Evolutionary conservation across 768 basidiomycete genomes (phyloP).

Genomic region (Lentinula sp.): DNA sequence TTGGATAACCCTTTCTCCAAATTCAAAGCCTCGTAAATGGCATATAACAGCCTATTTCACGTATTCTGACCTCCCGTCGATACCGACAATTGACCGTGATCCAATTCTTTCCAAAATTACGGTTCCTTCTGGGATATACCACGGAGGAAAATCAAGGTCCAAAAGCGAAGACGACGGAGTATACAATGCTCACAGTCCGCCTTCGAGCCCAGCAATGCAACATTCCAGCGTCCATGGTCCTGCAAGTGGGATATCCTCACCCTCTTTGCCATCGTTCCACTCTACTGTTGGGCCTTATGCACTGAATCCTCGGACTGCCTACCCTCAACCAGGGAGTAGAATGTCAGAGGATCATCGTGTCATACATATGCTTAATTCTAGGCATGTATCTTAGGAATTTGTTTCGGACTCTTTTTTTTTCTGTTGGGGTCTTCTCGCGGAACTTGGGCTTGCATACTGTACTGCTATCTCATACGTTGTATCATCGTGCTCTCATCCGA

Average conservation of each 20-base stretch:
- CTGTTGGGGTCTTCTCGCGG: not conserved
- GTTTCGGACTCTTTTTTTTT: not conserved
- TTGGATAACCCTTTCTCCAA: slow-evolving; percentile 42
- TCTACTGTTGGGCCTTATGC: slow-evolving; percentile 25
- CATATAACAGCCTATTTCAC: slow-evolving; percentile 58
- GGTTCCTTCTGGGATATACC: slow-evolving; percentile 42
- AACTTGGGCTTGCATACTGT: not conserved
- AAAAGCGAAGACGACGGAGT: slow-evolving; percentile 26
- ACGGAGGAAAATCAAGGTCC: slow-evolving; percentile 36
- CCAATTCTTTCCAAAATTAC: slow-evolving; percentile 33
- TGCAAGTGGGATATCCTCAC: slow-evolving; percentile 6
- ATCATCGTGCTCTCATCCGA: not conserved
- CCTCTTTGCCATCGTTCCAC: slow-evolving; percentile 35
- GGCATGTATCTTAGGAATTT: slow-evolving; percentile 16
- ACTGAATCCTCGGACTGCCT: slow-evolving; percentile 18
- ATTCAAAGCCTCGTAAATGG: slow-evolving; percentile 52
- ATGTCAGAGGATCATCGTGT: slow-evolving; percentile 52
- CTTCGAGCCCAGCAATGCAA: slow-evolving; percentile 6
- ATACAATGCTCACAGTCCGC: not conserved
- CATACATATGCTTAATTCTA: slow-evolving; percentile 52
- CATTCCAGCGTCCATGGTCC: slow-evolving; percentile 5
- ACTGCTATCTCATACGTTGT: not conserved
- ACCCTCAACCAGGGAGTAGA: slow-evolving; percentile 21
- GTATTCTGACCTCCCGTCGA: slow-evolving; percentile 37
- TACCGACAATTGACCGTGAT: slow-evolving; percentile 43